A percentile compares a stretch with the other conserved stretches of the same genome.
Evolutionary conservation across 768 basidiomycete species (phyloP).

Genomic region (Crassisporium funariophilum): DNA sequence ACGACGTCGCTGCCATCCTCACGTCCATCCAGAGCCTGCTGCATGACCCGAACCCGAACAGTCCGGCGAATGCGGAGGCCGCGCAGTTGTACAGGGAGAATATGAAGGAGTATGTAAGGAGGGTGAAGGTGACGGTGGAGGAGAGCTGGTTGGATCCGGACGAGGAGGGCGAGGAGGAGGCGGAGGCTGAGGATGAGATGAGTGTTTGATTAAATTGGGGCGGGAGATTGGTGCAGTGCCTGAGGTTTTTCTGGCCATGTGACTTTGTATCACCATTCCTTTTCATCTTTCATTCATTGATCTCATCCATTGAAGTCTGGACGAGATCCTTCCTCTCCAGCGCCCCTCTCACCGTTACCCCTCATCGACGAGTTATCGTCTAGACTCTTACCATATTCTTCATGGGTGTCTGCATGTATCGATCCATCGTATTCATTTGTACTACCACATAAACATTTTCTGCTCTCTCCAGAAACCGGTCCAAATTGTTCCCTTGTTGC

Average conservation of each 20-base stretch:
- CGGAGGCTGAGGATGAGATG: constrained; percentile 15
- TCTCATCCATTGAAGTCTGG: too few species aligned
- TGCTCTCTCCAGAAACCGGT: too few species aligned
- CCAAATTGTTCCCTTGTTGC: too few species aligned
- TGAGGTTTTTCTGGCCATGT: neutral
- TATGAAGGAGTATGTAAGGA: constrained; percentile 96
- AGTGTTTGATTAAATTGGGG: constrained; percentile 1
- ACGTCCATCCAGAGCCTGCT: constrained; percentile 95
- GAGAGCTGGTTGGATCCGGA: constrained; percentile 93
- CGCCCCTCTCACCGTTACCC: too few species aligned
- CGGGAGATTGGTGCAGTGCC: neutral
- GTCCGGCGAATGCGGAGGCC: constrained; percentile 97
- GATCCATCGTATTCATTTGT: too few species aligned
- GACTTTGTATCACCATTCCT: too few species aligned
- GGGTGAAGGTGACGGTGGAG: constrained; percentile 93
- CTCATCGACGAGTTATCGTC: too few species aligned
- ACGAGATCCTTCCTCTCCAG: too few species aligned
- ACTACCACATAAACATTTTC: too few species aligned
- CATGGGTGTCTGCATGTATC: too few species aligned
- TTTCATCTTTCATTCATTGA: too few species aligned
- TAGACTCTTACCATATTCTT: too few species aligned
- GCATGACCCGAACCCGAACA: constrained; percentile 98
- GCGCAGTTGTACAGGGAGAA: constrained; percentile 96
- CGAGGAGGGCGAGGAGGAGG: constrained; percentile 62
- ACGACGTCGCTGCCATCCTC: constrained; percentile 97